Base-by-base conservation (phyloP, 129 eudicot species). In the Logfia minima region DNA sequence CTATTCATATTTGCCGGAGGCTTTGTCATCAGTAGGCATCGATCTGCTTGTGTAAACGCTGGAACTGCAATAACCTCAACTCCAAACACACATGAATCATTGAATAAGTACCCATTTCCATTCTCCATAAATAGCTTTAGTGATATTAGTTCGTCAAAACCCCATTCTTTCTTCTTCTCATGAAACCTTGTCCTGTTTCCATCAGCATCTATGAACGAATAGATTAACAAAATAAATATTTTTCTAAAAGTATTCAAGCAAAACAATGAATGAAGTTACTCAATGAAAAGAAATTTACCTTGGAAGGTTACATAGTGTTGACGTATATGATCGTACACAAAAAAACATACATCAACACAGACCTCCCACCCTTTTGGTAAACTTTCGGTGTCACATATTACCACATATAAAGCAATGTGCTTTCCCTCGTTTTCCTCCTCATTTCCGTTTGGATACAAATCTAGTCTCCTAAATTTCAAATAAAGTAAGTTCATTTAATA, bases 51-150 rank as follows among this genome's bases (percentile, higher is more conserved):
- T 6, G 56, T 41, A 65, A 21, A 62, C 19, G 52, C 34, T 0
- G 77, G 56, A 64, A 62, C 63, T 0, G 23, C 61, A 65, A 80
- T 32, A 21, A 72, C 62, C 74, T 80, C 83, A 23, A 59, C 83
- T 52, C 83, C 79, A 72, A 80, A 32, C 0, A 72, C 61, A 65
- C 78, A 80, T 1, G 74, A n/a, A 68, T 80, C 74, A 28, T 72
- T 68, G 0, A 5, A 1, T 1, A 80, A 17, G 59, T 51, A 79
- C 26, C 83, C 78, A 51, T 70, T 71, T 13, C 16, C 29, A 71
- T 31, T 26, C 11, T 79, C 72, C 53, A 21, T 64, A 37, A 79
- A 79, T 0, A 14, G 17, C 1, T 64, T 64, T 6, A 71, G 8
- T 4, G 78, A 51, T 26, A 79, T 26, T 8, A 51, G 52, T 58